Evolutionary conservation across 2,329 filamentous ascomycete genomes (phyloP).

Genomic region (Arthrobotrys megalospora): DNA sequence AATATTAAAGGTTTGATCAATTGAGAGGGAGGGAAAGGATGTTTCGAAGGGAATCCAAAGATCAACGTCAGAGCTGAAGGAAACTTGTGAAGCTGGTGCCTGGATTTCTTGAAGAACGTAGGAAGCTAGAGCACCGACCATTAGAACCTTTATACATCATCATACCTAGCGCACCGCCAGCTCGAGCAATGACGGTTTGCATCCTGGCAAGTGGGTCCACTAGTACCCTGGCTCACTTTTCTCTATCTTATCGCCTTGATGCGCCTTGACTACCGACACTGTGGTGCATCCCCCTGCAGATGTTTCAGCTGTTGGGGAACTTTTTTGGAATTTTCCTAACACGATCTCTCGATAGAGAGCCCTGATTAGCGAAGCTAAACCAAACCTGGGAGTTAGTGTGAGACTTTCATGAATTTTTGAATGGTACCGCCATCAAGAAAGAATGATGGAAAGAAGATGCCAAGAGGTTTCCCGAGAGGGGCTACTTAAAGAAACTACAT

Average conservation of each 20-base stretch:
- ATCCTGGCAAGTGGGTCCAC: constrained; percentile 28
- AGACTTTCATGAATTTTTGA: constrained; percentile 12
- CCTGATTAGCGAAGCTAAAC: constrained; percentile 7
- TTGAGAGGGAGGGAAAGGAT: neutral
- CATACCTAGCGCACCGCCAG: constrained; percentile 10
- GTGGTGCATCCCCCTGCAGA: constrained; percentile 35
- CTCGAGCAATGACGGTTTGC: constrained; percentile 10
- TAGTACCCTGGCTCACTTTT: constrained; percentile 10
- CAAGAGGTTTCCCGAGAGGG: constrained; percentile 34
- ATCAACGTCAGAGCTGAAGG: neutral
- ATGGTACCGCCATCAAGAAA: constrained; percentile 9
- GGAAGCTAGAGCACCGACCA: neutral
- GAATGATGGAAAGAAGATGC: constrained; percentile 31
- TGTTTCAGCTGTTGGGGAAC: constrained; percentile 41
- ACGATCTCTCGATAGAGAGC: constrained; percentile 18
- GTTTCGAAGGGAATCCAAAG: neutral
- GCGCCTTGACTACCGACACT: constrained; percentile 35
- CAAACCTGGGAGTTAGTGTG: constrained; percentile 15
- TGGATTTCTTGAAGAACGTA: constrained; percentile 20
- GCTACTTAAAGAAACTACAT: constrained; percentile 26
- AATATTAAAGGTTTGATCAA: constrained; percentile 12
- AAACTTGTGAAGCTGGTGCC: constrained; percentile 10
- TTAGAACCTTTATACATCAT: constrained; percentile 36
- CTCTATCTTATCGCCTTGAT: constrained; percentile 39
- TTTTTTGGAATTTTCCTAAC: constrained; percentile 11